Evolutionary conservation across 2,329 filamentous ascomycete genomes (phyloP).

Genomic region (Ceratocystis alfenasii): DNA sequence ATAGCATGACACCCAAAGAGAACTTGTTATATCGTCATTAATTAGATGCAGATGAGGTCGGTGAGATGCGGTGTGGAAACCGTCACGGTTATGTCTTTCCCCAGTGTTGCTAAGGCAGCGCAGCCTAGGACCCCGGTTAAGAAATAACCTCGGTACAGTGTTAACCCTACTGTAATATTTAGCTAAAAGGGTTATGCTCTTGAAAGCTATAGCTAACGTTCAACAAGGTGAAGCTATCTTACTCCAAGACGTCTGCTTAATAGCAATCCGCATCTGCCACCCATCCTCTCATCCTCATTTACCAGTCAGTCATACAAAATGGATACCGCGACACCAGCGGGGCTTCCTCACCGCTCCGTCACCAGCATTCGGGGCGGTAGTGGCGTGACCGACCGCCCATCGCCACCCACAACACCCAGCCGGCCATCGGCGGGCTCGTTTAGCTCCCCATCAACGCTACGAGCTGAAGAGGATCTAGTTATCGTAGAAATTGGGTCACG

Average conservation of each 20-base stretch:
- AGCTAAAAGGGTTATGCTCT: neutral
- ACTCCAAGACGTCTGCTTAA: neutral
- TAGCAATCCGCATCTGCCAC: neutral
- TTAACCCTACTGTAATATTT: neutral
- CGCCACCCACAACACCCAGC: conserved; percentile 40
- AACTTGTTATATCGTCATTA: too few species aligned
- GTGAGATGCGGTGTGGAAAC: neutral
- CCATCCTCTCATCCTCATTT: neutral
- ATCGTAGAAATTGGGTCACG: conserved; percentile 75
- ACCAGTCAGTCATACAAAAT: neutral
- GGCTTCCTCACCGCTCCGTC: conserved; percentile 19
- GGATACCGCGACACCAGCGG: conserved; percentile 5
- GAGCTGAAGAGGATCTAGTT: conserved; percentile 71
- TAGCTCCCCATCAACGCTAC: conserved; percentile 48
- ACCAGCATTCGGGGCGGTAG: conserved; percentile 21
- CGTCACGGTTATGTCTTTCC: neutral
- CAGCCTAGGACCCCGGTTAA: neutral
- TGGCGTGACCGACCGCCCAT: conserved; percentile 45
- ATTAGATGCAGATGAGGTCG: too few species aligned
- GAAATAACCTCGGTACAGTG: neutral
- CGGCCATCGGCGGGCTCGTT: conserved; percentile 43
- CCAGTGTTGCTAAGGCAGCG: neutral
- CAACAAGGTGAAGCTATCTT: neutral
- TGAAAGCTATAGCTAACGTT: neutral
- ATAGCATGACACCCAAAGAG: too few species aligned